A percentile compares a stretch with the other conserved stretches of the same genome.
phyloP scores from a whole-genome alignment of 352 stramenopile genomes.

The Lagenidium giganteum region DNA sequence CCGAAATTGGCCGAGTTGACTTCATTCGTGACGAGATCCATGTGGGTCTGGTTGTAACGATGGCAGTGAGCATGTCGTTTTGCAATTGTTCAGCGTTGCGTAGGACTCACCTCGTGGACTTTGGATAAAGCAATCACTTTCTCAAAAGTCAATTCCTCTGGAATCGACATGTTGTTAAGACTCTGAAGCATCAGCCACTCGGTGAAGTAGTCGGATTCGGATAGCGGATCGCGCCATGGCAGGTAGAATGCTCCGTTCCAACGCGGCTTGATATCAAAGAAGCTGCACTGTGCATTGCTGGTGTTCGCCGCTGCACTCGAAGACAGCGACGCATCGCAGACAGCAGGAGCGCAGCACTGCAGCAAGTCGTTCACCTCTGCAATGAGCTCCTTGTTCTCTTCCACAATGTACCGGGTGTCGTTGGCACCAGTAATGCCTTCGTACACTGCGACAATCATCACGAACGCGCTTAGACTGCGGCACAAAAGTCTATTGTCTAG shows the following conservation, averaged over 20 bases:
- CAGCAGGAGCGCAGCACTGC: slow-evolving; percentile 48
- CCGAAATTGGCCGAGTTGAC: slow-evolving; percentile 75
- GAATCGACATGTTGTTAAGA: slow-evolving; percentile 79
- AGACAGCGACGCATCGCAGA: slow-evolving; percentile 26
- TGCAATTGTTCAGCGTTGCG: background rate
- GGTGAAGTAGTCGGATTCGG: slow-evolving; percentile 64
- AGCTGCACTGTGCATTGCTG: slow-evolving; percentile 24
- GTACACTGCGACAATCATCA: slow-evolving; percentile 34
- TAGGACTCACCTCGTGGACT: slow-evolving; percentile 44
- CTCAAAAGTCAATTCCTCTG: slow-evolving; percentile 44
- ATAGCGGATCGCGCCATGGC: slow-evolving; percentile 72
- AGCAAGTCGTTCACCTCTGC: slow-evolving; percentile 53
- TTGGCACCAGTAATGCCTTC: slow-evolving; percentile 61
- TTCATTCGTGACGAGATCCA: slow-evolving; percentile 78
- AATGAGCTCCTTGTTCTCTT: slow-evolving; percentile 51
- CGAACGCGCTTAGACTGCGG: background rate
- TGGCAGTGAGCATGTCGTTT: slow-evolving; percentile 2
- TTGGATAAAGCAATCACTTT: slow-evolving; percentile 49
- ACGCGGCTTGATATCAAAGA: slow-evolving; percentile 52
- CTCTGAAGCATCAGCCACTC: slow-evolving; percentile 69
- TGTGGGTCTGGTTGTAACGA: slow-evolving; percentile 43
- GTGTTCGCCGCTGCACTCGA: background rate
- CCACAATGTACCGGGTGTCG: slow-evolving; percentile 47
- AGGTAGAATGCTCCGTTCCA: slow-evolving; percentile 77
- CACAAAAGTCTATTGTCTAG: background rate